phyloP scores from a whole-genome alignment of 163 green algal genomes.

The Chlamydomonas reinhardtii region DNA sequence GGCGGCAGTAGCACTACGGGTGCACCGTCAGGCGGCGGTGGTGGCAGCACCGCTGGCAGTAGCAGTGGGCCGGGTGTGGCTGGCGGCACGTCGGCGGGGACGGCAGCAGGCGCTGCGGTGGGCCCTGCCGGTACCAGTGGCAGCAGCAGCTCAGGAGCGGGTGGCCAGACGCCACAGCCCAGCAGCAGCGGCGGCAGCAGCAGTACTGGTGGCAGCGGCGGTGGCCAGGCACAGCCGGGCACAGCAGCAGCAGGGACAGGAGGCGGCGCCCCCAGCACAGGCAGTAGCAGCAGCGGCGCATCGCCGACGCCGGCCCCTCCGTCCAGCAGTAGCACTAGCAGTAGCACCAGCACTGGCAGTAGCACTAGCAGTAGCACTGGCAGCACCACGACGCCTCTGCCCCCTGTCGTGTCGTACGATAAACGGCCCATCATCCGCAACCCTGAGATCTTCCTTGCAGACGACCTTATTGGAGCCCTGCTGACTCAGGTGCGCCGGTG shows the following conservation, averaged over 20 bases:
- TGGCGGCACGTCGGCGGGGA: too few species aligned
- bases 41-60: neutral
- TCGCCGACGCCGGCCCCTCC: neutral
- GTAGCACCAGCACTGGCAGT: neutral
- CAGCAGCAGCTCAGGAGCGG: too few species aligned
- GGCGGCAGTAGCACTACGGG: too few species aligned
- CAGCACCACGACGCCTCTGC: neutral
- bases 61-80: too few species aligned
- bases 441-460: slow-evolving; percentile 64
- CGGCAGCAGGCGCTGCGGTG: too few species aligned
- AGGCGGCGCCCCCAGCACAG: neutral
- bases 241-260: neutral
- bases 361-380: neutral
- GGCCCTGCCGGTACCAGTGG: too few species aligned
- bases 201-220: neutral
- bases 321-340: neutral
- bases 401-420: neutral
- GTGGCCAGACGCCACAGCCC: too few species aligned
- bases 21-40: neutral
- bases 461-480: slow-evolving; percentile 59
- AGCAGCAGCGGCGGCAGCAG: neutral
- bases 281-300: neutral
- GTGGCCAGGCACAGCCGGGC: neutral
- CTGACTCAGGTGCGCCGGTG: slow-evolving; percentile 50
- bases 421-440: slow-evolving; percentile 51